Evolutionary conservation across 139 green algal genomes (phyloP).

Genomic region (Monoraphidium neglectum): DNA sequence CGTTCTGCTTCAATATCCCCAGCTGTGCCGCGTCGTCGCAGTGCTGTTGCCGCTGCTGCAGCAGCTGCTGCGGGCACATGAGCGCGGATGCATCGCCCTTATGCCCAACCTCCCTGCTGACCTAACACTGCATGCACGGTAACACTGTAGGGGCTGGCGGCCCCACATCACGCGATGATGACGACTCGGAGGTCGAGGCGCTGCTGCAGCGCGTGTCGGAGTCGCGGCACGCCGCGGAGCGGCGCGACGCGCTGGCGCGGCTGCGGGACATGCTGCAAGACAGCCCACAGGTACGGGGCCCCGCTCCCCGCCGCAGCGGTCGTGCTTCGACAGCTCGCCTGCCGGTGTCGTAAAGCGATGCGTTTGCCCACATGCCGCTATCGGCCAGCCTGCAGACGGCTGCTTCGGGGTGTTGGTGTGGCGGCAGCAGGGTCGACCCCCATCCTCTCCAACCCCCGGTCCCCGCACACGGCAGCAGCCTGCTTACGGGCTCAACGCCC

Average conservation of each 20-base stretch:
- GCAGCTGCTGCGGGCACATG: too few species aligned
- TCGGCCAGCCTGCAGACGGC: not conserved
- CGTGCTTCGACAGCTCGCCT: not conserved
- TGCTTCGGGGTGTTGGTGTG: not conserved
- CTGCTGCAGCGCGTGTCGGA: constrained; percentile 79
- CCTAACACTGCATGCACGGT: too few species aligned
- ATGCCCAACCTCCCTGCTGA: too few species aligned
- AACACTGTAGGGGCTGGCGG: too few species aligned
- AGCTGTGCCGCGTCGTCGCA: too few species aligned
- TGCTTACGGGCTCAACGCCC: not conserved
- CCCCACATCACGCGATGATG: too few species aligned
- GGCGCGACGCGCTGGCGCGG: constrained; percentile 68
- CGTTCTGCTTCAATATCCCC: too few species aligned
- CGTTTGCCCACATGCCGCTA: not conserved
- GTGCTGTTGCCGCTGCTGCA: too few species aligned
- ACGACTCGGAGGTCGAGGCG: constrained; percentile 68
- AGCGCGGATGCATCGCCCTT: too few species aligned
- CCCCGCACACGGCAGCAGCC: not conserved
- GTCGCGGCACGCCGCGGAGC: constrained; percentile 73
- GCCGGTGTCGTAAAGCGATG: too few species aligned
- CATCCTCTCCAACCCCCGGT: not conserved
- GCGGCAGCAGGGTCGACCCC: not conserved
- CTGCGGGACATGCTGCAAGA: constrained; percentile 68
- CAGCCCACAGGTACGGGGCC: constrained; percentile 43
- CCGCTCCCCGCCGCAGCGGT: too few species aligned